Evolutionary conservation across 2,329 filamentous ascomycete species (phyloP).

Genomic region (Paracoccidioides lutzii): DNA sequence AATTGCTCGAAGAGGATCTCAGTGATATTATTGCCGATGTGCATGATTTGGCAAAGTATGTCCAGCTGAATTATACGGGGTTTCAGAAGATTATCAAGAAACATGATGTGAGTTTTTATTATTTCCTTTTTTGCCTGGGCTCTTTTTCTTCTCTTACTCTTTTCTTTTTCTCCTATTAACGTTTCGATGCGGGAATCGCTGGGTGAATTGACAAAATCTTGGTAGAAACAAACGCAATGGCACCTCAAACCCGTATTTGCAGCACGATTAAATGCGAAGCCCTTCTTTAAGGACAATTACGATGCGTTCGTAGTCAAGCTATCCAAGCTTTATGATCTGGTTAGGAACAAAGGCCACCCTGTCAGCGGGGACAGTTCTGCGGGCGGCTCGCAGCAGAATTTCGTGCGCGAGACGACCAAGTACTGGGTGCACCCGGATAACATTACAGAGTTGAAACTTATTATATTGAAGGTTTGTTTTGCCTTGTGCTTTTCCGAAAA

Average conservation of each 20-base stretch:
- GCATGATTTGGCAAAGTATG: constrained; percentile 94
- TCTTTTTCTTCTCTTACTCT: background rate
- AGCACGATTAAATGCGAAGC: constrained; percentile 82
- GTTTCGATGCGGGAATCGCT: background rate
- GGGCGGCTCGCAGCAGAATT: constrained; percentile 85
- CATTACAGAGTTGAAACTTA: constrained; percentile 93
- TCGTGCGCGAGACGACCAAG: constrained; percentile 93
- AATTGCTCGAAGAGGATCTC: constrained; percentile 83
- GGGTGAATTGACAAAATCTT: constrained; percentile 2
- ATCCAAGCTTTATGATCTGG: constrained; percentile 87
- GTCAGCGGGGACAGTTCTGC: constrained; percentile 84
- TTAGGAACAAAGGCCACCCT: constrained; percentile 83
- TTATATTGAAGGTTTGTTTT: constrained; percentile 63
- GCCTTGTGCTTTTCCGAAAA: background rate
- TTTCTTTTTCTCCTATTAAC: background rate
- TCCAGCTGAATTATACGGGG: constrained; percentile 94
- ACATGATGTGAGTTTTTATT: constrained; percentile 59
- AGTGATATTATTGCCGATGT: constrained; percentile 98
- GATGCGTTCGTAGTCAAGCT: constrained; percentile 90
- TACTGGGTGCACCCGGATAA: constrained; percentile 99
- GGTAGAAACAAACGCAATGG: constrained; percentile 84
- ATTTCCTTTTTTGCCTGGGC: background rate
- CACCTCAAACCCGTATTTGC: constrained; percentile 93
- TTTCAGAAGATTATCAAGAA: constrained; percentile 99
- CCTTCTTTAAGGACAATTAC: constrained; percentile 98